Evolutionary conservation across 2,329 filamentous ascomycete species (phyloP).

Genomic region (Colletotrichum echinochloae): DNA sequence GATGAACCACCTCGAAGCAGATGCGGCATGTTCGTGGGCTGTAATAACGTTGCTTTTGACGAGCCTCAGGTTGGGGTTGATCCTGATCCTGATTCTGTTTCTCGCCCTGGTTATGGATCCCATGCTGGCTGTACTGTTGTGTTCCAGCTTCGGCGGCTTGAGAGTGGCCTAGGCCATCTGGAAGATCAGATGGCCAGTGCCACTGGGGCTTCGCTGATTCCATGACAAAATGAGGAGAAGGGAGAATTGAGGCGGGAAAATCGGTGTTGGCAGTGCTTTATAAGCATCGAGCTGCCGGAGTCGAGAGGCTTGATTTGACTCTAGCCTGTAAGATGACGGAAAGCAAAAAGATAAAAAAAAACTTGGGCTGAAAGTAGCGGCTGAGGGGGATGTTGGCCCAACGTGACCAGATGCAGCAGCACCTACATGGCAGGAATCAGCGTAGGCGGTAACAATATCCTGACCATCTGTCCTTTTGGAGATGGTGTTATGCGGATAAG

Average conservation of each 20-base stretch:
- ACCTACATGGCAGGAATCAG: slow-evolving; percentile 36
- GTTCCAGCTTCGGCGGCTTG: slow-evolving; percentile 18
- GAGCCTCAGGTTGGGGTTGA: slow-evolving; percentile 10
- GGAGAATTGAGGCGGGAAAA: not conserved
- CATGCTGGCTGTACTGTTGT: not conserved
- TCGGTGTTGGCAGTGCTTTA: not conserved
- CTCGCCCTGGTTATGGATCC: not conserved
- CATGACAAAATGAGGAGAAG: slow-evolving; percentile 2
- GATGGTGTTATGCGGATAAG: slow-evolving; percentile 14
- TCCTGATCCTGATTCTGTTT: not conserved
- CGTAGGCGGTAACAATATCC: not conserved
- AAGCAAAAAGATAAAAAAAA: slow-evolving; percentile 3
- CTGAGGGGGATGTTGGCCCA: slow-evolving; percentile 17
- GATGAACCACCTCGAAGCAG: slow-evolving; percentile 77
- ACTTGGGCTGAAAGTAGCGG: not conserved
- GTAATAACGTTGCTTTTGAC: slow-evolving; percentile 63
- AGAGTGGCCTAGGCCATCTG: slow-evolving; percentile 2
- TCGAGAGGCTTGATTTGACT: not conserved
- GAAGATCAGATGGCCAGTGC: slow-evolving; percentile 33
- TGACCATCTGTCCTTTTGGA: slow-evolving; percentile 31
- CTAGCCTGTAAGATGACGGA: not conserved
- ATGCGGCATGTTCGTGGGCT: slow-evolving; percentile 86
- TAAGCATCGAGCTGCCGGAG: not conserved
- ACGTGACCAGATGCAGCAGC: slow-evolving; percentile 16
- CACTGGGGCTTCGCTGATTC: slow-evolving; percentile 30